Percentiles rank a stretch among this genome's conserved stretches.
phyloP scores from a whole-genome alignment of 805 yeast species.

The Yarrowia hollandica region DNA sequence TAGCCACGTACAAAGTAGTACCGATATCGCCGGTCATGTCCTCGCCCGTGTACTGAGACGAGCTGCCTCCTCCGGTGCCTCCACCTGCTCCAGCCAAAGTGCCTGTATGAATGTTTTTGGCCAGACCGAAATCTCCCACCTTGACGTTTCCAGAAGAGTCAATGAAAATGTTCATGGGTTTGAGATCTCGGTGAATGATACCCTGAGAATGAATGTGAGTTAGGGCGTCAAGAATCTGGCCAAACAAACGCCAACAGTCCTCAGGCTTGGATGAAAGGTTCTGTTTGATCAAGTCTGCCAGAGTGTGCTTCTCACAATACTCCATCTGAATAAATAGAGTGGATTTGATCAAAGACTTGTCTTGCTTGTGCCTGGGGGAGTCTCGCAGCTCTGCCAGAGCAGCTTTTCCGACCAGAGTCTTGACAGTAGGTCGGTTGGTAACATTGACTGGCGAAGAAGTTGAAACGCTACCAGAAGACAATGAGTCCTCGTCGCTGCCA shows the following conservation, averaged over 20 bases:
- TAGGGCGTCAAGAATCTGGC: constrained; percentile 87
- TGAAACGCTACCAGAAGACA: background rate
- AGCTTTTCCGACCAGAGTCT: constrained; percentile 21
- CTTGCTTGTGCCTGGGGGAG: constrained; percentile 20
- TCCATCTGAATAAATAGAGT: constrained; percentile 97
- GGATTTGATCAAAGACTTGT: constrained; percentile 47
- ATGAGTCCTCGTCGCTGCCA: constrained; percentile 14
- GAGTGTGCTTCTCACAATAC: constrained; percentile 92
- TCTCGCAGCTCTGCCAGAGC: constrained; percentile 26
- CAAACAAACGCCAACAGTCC: constrained; percentile 85
- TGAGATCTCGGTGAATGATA: constrained; percentile 90
- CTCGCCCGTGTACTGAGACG: constrained; percentile 43
- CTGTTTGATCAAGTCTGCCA: constrained; percentile 76
- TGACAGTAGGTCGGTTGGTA: background rate
- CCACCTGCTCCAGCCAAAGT: background rate
- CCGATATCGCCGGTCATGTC: constrained; percentile 93
- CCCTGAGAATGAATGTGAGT: constrained; percentile 91
- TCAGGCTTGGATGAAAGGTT: constrained; percentile 68
- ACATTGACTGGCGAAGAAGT: background rate
- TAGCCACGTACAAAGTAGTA: constrained; percentile 89
- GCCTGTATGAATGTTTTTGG: constrained; percentile 54
- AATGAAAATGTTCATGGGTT: constrained; percentile 93
- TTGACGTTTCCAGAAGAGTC: constrained; percentile 86
- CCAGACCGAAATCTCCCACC: constrained; percentile 96
- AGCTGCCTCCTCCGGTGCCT: constrained; percentile 2